Conservation (phyloP, 495 filamentous ascomycete species). For the Geopyxis carbonaria region DNA sequence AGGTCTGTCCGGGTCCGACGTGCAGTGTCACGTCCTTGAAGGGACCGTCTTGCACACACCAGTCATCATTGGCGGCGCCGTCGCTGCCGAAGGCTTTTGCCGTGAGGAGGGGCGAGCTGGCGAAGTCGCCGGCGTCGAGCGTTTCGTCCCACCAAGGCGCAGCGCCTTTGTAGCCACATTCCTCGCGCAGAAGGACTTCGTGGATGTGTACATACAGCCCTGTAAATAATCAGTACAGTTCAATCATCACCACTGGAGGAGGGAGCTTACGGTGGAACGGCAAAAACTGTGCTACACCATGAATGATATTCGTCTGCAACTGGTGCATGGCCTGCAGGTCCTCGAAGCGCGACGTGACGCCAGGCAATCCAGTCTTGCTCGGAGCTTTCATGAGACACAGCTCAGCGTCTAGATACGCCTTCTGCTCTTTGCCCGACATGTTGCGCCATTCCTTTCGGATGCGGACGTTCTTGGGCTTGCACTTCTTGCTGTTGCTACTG, state of each 20-base stretch:
- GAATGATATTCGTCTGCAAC: constrained; percentile 1
- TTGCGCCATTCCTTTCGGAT: too few species aligned
- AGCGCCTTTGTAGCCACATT: constrained; percentile 27
- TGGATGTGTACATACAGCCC: constrained; percentile 22
- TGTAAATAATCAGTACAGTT: too few species aligned
- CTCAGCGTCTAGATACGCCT: constrained; percentile 31
- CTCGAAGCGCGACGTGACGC: constrained; percentile 20
- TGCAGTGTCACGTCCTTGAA: constrained; percentile 26
- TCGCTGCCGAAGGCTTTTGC: constrained; percentile 30
- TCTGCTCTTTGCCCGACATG: constrained; percentile 22
- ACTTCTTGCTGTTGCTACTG: too few species aligned
- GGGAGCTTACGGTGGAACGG: constrained; percentile 13
- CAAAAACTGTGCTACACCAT: constrained; percentile 1
- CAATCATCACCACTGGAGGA: too few species aligned
- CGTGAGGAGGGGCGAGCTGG: constrained; percentile 25
- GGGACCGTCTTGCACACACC: constrained; percentile 31
- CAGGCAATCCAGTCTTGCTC: constrained; percentile 19
- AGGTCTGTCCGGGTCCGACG: constrained; percentile 19
- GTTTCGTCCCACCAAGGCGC: constrained; percentile 35
- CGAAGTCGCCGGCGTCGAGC: constrained; percentile 28
- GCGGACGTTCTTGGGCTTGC: too few species aligned
- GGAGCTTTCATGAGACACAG: constrained; percentile 30
- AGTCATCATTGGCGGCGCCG: constrained; percentile 16
- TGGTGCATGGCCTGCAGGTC: constrained; percentile 4
- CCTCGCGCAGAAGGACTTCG: constrained; percentile 22